Evolutionary conservation across 202 grass and related monocot species (phyloP), one percentile per base, ranked within the genome.

Genomic region (Bolboschoenoplectus hybrid): DNA sequence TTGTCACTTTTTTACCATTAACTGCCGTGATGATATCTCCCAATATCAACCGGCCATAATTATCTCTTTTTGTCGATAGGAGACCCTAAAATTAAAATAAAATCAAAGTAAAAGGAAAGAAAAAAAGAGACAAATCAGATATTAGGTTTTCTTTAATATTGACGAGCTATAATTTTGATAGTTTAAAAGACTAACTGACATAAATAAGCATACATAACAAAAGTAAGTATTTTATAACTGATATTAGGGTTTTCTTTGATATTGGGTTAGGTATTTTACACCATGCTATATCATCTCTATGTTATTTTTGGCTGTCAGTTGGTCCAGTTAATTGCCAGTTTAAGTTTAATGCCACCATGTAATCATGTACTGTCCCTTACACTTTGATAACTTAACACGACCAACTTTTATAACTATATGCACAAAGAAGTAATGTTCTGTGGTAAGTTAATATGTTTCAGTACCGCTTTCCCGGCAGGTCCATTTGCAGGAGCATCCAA

Each of bases 381-480:
- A 41, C 4, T 40, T 13, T 40, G 62, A 64, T 32, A 63, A 63
- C 60, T 63, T 60, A n/a, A 60, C 63, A 36, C 36, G 26, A 36
- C 19, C 3, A 64, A 20, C 0, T 64, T 64, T 34, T 64, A 12
- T 12, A 74, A 74, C 46, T 34, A 74, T 14, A 53, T 52, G 49
- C 6, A 5, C 39, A 34, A 76, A 76, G 11, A 32, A 36, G 49
- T 76, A 76, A 76, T 76, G 73, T 76, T 76, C 0, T 76, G 49
- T 16, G 55, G 55, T 53, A 76, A 76, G 49, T 76, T 53, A 3
- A 26, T 45, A 47, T 32, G 7, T 2, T 12, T 74, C 34, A 57
- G 70, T 92, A 98, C 97, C 89, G 97, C 97, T 94, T 98, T 96
- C 68, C 97, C 97, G 78, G 97, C 97, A 91, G 97, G 97, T 71